Base-by-base conservation (phyloP, 108 stramenopile species). In the Schizochytrium sp. region DNA sequence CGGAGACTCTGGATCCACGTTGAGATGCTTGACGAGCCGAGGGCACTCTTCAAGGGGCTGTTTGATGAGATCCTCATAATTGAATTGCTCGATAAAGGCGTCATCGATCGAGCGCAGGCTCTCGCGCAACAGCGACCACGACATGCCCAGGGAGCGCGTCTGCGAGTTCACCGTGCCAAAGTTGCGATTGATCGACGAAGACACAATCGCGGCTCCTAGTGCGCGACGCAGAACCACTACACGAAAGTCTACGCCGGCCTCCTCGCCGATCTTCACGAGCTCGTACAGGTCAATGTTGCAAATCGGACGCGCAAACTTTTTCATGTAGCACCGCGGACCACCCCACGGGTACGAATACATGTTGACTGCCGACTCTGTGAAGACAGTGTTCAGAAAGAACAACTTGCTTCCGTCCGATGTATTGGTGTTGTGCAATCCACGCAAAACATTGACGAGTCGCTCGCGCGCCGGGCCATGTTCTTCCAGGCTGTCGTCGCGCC, bases 291-390 rank as follows among this genome's bases (percentile, higher is more conserved):
- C 76, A 55, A 23, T 83, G 76, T 83, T 83, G 76, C 76, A 83
- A 6, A 83, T 53, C 10, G 51, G 48, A 6, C 76, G 45, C n/a
- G 76, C 76, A 23, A 83, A 83, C 28, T 83, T 83, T 28, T 83
- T 83, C 76, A 83, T 10, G 76, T 83, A 53, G 51, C 76, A 83
- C 51, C 76, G 76, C 48, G 76, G 76, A 23, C 76, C 76, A 12
- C 76, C 76, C 76, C 76, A 83, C 76, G 76, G 76, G 28, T 83
- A 83, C n/a, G 76, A 83, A 45, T 83, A 83, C 76, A 83, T 83
- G 23, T 83, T 83, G n/a, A 83, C 76, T 47, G 76, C 18, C 19
- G 76, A 2, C 51, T 83, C 76, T 23, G 51, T 25, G 51, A 28
- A 83, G 76, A 83, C 76, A 55, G 76, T 83, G 76, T 83, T 83